Evolutionary conservation across 2,329 filamentous ascomycete species (phyloP).

Genomic region (Phialophora macrospora): DNA sequence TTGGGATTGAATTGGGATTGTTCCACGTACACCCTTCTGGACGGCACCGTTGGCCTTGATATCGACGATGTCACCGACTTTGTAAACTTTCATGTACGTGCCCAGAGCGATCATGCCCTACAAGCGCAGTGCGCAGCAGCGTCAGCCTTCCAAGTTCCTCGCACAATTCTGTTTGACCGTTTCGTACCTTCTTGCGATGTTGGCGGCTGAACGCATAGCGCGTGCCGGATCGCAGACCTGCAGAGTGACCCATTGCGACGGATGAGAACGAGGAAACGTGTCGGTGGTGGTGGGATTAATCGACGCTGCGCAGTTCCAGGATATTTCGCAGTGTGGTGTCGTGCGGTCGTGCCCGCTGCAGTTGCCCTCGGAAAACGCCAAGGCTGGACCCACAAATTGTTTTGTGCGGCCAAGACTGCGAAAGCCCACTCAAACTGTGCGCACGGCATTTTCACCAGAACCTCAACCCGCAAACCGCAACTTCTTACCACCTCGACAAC

Average conservation of each 20-base stretch:
- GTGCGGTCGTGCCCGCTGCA: constrained; percentile 20
- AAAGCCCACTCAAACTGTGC: constrained; percentile 16
- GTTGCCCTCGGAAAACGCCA: constrained; percentile 17
- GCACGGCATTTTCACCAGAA: not conserved
- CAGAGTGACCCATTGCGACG: constrained; percentile 74
- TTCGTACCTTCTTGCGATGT: constrained; percentile 78
- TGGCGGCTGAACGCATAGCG: constrained; percentile 85
- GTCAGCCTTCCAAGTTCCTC: constrained; percentile 17
- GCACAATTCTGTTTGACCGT: not conserved
- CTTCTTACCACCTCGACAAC: constrained; percentile 9
- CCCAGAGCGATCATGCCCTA: constrained; percentile 83
- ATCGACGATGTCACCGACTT: constrained; percentile 98
- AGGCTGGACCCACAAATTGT: constrained; percentile 11
- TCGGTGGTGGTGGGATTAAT: constrained; percentile 55
- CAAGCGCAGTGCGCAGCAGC: not conserved
- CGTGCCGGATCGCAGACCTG: constrained; percentile 85
- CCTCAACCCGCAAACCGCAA: constrained; percentile 33
- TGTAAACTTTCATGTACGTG: constrained; percentile 77
- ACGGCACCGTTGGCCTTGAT: constrained; percentile 98
- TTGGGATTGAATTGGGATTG: not conserved
- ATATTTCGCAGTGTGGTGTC: constrained; percentile 12
- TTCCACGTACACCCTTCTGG: constrained; percentile 74
- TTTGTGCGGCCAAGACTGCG: constrained; percentile 10
- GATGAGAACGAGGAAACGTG: constrained; percentile 49
- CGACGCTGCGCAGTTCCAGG: constrained; percentile 15